Evolutionary conservation across 2,329 filamentous ascomycete genomes (phyloP), one percentile per base, ranked within the genome.

Genomic region (Aspergillus proliferans): DNA sequence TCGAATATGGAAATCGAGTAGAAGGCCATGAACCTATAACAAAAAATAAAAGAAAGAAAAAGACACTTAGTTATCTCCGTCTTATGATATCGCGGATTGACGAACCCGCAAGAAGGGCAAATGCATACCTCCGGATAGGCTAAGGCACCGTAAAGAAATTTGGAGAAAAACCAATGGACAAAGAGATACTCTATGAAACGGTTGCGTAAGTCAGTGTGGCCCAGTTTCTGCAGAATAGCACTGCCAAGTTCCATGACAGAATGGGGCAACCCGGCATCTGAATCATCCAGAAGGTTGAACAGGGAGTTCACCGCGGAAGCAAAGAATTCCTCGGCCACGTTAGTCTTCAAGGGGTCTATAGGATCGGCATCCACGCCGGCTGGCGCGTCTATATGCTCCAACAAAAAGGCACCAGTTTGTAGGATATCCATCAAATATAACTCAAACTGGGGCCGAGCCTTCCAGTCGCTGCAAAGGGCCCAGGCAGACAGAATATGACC

Each of bases 341-440:
- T 84, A 53, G 88, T 87, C 63, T 93, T 87, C 66, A 92, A 87
- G 50, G 84, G 81, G 50, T 73, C 71, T 50, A 66, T 62, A 54
- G 84, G 84, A 73, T 87, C 87, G 53, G 84, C 78, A 48, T 85
- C 84, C 84, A 69, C 85, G 80, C 55, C 85, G 77, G 52, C 84
- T 59, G 88, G 86, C 63, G 90, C 86, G 67, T 91, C 87, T 61
- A 88, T 84, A 63, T 87, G 85, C 63, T 95, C 90, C 58, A 96
- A 77, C 49, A 97, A 76, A 64, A 96, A 96, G 36, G 90, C 86
- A 57, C 93, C 93, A 60, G 94, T 87, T 70, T 95, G 88, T 28
- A 98, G 80, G 52, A 94, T 88, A 65, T 93, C 88, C 87, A 95
- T 93, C 10, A 98, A 80, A 67, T 92, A 97, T 71, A 89, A 87